A percentile compares a stretch with the other conserved stretches of the same genome.
Conservation (phyloP, 2,329 filamentous ascomycete species). For the Dryadomyces quercivorus region DNA sequence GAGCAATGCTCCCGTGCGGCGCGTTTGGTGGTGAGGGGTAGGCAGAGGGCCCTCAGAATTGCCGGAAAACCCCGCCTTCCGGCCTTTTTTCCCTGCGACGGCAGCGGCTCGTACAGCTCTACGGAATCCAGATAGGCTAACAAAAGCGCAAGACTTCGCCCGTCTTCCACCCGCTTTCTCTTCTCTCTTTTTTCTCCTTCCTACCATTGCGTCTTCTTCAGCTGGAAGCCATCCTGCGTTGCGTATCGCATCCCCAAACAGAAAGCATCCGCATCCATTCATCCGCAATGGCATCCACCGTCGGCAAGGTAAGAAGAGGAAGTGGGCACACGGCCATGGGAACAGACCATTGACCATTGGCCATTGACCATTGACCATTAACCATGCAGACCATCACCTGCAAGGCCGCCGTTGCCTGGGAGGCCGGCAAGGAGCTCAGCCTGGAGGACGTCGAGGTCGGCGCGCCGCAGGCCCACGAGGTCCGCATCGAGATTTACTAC, state of each 20-base stretch:
- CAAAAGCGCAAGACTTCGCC: not conserved
- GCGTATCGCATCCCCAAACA: no score
- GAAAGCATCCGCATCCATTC: no score
- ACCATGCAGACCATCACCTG: slow-evolving; percentile 92
- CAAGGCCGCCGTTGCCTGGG: slow-evolving; percentile 97
- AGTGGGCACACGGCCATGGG: not conserved
- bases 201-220: not conserved
- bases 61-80: slow-evolving; percentile 5
- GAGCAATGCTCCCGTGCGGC: not conserved
- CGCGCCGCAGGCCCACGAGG: slow-evolving; percentile 82
- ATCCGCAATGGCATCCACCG: slow-evolving; percentile 33
- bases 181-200: not conserved
- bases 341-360: slow-evolving; percentile 3
- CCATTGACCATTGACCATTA: slow-evolving; percentile 25
- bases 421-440: slow-evolving; percentile 76
- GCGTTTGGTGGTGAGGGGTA: not conserved
- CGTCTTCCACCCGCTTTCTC: not conserved
- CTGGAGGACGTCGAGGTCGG: slow-evolving; percentile 89
- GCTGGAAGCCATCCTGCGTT: no score
- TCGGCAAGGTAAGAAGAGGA: slow-evolving; percentile 33
- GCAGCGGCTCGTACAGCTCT: not conserved
- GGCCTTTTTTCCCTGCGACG: not conserved
- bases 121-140: not conserved
- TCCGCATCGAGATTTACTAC: slow-evolving; percentile 93
- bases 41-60: slow-evolving; percentile 3